Evolutionary conservation across 345 rosid genomes (phyloP).

Genomic region (Corymbia maculata): DNA sequence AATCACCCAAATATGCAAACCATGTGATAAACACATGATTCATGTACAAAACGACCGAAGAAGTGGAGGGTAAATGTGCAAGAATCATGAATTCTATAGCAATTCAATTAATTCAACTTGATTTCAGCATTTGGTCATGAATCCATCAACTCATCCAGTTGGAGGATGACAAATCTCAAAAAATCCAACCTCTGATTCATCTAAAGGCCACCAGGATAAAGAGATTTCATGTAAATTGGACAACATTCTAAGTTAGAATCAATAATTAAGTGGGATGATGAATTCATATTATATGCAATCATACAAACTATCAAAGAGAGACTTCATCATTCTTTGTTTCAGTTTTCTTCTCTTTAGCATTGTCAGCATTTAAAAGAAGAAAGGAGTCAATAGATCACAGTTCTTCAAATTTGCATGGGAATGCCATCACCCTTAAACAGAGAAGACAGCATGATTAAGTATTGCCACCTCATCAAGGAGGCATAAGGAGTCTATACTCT

Average conservation of each 20-base stretch:
- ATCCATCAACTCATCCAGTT: not conserved
- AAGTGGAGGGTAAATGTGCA: not conserved
- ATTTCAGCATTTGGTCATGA: not conserved
- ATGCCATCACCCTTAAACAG: not conserved
- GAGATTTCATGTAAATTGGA: not conserved
- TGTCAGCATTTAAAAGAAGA: not conserved
- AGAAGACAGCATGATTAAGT: not conserved
- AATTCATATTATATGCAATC: not conserved
- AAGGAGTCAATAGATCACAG: not conserved
- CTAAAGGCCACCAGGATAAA: not conserved
- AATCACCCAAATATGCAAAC: not conserved
- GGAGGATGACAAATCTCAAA: not conserved
- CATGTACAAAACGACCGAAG: not conserved
- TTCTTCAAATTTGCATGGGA: not conserved
- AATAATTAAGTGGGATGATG: not conserved
- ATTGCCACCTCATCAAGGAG: not conserved
- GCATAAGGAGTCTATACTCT: not conserved
- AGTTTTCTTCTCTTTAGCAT: not conserved
- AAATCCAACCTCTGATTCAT: not conserved
- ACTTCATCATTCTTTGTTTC: not conserved
- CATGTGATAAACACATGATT: not conserved
- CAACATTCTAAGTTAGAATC: not conserved
- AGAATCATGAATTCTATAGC: not conserved
- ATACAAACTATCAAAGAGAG: not conserved
- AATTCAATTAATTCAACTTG: not conserved